Percentiles rank a stretch among this genome's conserved stretches.
These are phyloP conservation scores for Ramaria rubella DNA, from an alignment of 768 basidiomycete genomes.

Conservation along the genomic window DNA sequence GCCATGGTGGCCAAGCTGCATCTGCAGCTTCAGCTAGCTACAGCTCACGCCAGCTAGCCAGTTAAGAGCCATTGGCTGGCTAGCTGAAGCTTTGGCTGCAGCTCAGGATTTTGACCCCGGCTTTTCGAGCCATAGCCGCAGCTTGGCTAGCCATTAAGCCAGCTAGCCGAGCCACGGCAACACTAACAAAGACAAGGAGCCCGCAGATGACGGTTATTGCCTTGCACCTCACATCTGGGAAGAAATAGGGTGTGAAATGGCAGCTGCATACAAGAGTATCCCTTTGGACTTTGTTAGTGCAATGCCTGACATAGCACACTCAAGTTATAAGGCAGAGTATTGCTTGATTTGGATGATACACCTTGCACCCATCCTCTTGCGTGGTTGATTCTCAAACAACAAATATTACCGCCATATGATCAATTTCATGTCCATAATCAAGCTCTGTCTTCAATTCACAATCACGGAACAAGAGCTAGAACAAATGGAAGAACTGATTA, in stretches of 20 bases:
- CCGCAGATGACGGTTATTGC: neutral
- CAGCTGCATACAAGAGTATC: slow-evolving; percentile 13
- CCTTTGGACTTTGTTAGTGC: slow-evolving; percentile 22
- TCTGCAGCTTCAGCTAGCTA: no score
- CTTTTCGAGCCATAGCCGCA: no score
- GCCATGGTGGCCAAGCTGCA: no score
- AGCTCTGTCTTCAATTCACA: slow-evolving; percentile 18
- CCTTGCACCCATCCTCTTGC: slow-evolving; percentile 20
- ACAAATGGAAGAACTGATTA: slow-evolving; percentile 11
- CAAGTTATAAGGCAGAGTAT: no score
- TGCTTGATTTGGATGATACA: slow-evolving; percentile 16
- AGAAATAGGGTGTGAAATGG: slow-evolving; percentile 31
- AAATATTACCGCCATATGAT: no score
- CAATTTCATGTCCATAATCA: no score
- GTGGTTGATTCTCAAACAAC: no score
- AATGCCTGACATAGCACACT: slow-evolving; percentile 5
- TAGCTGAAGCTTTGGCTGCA: no score
- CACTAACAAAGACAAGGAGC: neutral
- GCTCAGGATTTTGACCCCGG: no score
- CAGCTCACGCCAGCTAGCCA: no score
- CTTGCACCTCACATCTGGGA: slow-evolving; percentile 29
- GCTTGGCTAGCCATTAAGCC: no score
- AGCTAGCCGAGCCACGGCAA: neutral
- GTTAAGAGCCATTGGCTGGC: no score
- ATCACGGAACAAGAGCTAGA: slow-evolving; percentile 11